Conservation (phyloP, 176 grass and related monocot species). For the Saccharum spontaneum region DNA sequence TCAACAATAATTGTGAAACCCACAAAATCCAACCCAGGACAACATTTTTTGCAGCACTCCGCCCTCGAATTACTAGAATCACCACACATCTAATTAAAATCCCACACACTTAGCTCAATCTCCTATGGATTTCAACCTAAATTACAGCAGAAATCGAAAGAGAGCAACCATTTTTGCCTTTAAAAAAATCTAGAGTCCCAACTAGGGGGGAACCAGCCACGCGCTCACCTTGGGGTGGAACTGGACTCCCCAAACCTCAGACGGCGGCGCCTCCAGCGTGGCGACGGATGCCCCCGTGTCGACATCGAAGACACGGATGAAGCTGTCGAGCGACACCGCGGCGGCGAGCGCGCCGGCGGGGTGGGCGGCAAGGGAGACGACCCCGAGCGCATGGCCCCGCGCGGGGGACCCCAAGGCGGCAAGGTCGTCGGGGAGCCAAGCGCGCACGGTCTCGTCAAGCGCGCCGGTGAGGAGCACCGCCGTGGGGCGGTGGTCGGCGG, state of each 20-base stretch:
- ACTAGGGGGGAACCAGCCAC: background rate
- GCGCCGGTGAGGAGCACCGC: constrained; percentile 76
- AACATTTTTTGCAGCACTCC: background rate
- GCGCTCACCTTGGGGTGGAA: constrained; percentile 83
- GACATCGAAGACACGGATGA: constrained; percentile 79
- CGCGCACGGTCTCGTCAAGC: constrained; percentile 79
- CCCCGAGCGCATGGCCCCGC: constrained; percentile 64
- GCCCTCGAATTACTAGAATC: background rate
- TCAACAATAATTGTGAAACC: background rate
- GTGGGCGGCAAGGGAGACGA: constrained; percentile 66
- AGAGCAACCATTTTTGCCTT: background rate
- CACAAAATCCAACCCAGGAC: background rate
- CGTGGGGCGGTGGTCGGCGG: constrained; percentile 44
- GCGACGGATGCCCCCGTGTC: constrained; percentile 66
- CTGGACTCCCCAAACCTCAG: constrained; percentile 89
- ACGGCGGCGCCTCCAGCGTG: constrained; percentile 73
- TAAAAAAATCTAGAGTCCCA: background rate
- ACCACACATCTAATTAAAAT: background rate
- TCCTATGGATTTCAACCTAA: background rate
- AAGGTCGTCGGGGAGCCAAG: constrained; percentile 80
- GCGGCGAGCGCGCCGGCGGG: constrained; percentile 69
- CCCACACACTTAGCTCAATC: background rate
- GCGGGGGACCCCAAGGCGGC: constrained; percentile 34
- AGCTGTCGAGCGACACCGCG: constrained; percentile 73
- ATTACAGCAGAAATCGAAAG: background rate